A percentile compares a stretch with the other conserved stretches of the same genome.
Evolutionary conservation across 129 eudicot species (phyloP).

Genomic region (Artemisia tridentata): DNA sequence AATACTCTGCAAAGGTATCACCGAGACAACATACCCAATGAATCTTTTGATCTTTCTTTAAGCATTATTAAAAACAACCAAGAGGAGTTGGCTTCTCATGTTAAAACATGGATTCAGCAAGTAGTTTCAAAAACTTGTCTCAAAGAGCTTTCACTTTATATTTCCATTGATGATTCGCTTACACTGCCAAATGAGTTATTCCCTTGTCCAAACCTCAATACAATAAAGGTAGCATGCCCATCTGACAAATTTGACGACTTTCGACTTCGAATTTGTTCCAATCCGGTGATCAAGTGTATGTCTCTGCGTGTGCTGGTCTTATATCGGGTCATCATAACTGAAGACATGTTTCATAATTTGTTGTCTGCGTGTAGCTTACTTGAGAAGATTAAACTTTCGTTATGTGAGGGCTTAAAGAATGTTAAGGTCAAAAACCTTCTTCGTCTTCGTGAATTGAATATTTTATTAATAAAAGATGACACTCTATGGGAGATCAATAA

Average conservation of each 20-base stretch:
- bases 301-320: no score
- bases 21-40: not conserved
- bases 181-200: slow-evolving; percentile 10
- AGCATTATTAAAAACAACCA: not conserved
- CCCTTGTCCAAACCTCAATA: slow-evolving; percentile 1
- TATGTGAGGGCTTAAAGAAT: not conserved
- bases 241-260: no score
- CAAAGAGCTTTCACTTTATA: not conserved
- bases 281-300: no score
- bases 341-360: not conserved
- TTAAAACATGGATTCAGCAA: not conserved
- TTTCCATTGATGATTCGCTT: not conserved
- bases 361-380: not conserved
- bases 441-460: not conserved
- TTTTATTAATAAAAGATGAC: not conserved
- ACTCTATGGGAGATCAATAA: not conserved
- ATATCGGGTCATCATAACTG: not conserved
- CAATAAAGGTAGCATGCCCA: not conserved
- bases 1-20: not conserved
- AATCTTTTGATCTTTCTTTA: not conserved
- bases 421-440: not conserved
- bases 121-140: not conserved
- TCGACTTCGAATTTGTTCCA: no score
- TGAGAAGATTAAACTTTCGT: not conserved
- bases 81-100: no score